Evolutionary conservation across 305 asterid genomes (phyloP).

Genomic region (Fraxinus paxiana): DNA sequence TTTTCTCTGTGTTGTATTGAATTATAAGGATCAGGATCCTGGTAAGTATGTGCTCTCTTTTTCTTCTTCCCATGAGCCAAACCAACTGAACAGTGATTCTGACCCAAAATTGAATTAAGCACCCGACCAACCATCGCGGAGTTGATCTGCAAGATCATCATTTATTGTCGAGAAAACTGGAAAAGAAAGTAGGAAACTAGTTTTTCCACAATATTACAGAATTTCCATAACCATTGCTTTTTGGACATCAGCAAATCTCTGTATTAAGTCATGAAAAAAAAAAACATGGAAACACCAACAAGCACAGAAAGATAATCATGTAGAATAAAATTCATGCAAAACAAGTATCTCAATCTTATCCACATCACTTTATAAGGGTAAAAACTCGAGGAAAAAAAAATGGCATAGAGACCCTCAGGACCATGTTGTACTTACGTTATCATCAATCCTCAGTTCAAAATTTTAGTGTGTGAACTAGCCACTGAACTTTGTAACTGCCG

Average conservation of each 20-base stretch:
- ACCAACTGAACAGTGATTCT: constrained; percentile 31
- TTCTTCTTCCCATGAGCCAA: constrained; percentile 55
- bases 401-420: not conserved
- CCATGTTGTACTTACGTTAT: not conserved
- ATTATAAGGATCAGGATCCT: constrained; percentile 25
- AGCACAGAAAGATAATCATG: not conserved
- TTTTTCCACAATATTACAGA: not conserved
- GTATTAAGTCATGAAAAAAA: constrained; percentile 1
- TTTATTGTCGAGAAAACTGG: not conserved
- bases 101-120: constrained; percentile 51
- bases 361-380: not conserved
- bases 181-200: not conserved
- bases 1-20: constrained; percentile 39
- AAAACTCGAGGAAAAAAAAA: not conserved
- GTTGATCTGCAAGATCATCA: constrained; percentile 55
- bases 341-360: not conserved
- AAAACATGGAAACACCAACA: not conserved
- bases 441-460: not conserved
- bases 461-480: not conserved
- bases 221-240: not conserved
- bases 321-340: not conserved
- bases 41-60: constrained; percentile 37
- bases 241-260: not conserved
- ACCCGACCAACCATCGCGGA: constrained; percentile 45
- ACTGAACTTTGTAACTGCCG: not conserved